Evolutionary conservation across 2,329 filamentous ascomycete species (phyloP).

Genomic region (Aspergillus uvarum): DNA sequence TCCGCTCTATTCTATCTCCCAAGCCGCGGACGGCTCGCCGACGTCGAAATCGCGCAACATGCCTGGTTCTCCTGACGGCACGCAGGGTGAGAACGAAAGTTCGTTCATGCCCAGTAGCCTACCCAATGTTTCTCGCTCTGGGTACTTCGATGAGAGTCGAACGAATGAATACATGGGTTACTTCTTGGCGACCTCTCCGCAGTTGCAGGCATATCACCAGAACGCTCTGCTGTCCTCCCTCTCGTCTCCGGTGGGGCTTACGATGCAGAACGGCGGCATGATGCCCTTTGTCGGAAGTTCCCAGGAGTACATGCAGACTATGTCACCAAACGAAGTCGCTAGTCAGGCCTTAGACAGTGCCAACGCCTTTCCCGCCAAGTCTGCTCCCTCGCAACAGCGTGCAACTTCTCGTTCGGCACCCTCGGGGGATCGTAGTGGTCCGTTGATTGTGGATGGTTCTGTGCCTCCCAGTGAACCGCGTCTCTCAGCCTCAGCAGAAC

Average conservation of each 20-base stretch:
- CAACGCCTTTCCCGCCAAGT: slow-evolving; percentile 22
- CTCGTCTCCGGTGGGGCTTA: slow-evolving; percentile 39
- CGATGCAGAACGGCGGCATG: slow-evolving; percentile 40
- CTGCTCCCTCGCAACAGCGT: slow-evolving; percentile 23
- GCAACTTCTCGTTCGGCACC: slow-evolving; percentile 29
- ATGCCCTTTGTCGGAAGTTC: slow-evolving; percentile 33
- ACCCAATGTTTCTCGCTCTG: slow-evolving; percentile 34
- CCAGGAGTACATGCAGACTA: slow-evolving; percentile 34
- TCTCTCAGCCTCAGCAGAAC: slow-evolving; percentile 33
- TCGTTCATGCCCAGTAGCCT: slow-evolving; percentile 32
- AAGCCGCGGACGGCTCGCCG: slow-evolving; percentile 31
- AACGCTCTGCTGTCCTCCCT: slow-evolving; percentile 40
- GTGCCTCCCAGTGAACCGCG: slow-evolving; percentile 41
- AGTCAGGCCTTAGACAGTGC: slow-evolving; percentile 26
- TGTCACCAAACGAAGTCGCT: slow-evolving; percentile 26
- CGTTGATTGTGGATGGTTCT: slow-evolving; percentile 50
- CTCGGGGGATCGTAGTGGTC: slow-evolving; percentile 36
- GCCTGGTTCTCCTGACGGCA: slow-evolving; percentile 35
- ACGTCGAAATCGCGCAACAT: slow-evolving; percentile 31
- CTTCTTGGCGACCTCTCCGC: slow-evolving; percentile 46
- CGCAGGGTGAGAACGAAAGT: slow-evolving; percentile 35
- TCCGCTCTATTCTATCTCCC: slow-evolving; percentile 34
- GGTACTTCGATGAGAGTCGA: slow-evolving; percentile 39
- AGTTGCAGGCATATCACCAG: slow-evolving; percentile 43
- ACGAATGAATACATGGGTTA: slow-evolving; percentile 48